These are phyloP conservation scores for Alternaria novae-zelandiae DNA, from an alignment of 2,329 filamentous ascomycete genomes.

Conservation along the genomic window DNA sequence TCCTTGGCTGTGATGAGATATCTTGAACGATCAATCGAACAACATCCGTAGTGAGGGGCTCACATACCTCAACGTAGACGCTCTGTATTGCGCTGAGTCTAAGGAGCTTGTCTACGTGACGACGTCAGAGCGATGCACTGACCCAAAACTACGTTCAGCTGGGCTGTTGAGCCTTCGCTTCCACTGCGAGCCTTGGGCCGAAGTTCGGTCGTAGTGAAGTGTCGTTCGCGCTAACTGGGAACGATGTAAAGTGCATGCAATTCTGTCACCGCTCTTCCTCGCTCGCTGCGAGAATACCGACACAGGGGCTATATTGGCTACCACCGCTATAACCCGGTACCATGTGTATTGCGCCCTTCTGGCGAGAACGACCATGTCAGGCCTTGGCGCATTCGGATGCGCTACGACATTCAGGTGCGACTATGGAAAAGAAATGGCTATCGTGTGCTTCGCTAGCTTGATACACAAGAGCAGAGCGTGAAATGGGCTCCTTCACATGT, in stretches of 20 bases:
- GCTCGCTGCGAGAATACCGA: slow-evolving; percentile 11
- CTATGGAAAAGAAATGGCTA: not conserved
- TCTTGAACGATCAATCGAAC: not conserved
- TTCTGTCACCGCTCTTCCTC: slow-evolving; percentile 35
- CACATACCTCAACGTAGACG: not conserved
- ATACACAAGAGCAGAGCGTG: not conserved
- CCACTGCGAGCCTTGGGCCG: slow-evolving; percentile 12
- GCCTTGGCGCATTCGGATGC: not conserved
- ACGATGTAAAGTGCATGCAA: slow-evolving; percentile 11
- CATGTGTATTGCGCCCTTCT: not conserved
- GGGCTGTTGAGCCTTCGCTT: slow-evolving; percentile 1
- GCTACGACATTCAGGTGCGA: not conserved
- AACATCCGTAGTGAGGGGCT: not conserved
- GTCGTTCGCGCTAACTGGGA: slow-evolving; percentile 18
- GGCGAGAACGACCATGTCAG: not conserved
- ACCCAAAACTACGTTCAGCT: slow-evolving; percentile 10
- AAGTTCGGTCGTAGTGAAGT: slow-evolving; percentile 25
- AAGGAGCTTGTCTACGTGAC: not conserved
- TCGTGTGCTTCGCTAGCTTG: not conserved
- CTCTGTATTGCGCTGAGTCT: not conserved
- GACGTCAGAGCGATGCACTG: slow-evolving; percentile 1
- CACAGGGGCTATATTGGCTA: not conserved
- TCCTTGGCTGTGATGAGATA: not conserved
- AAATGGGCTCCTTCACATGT: not conserved
- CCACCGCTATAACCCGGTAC: slow-evolving; percentile 7